Conservation (phyloP, 257 asterid genomes). For the Leptodermis oblonga region DNA sequence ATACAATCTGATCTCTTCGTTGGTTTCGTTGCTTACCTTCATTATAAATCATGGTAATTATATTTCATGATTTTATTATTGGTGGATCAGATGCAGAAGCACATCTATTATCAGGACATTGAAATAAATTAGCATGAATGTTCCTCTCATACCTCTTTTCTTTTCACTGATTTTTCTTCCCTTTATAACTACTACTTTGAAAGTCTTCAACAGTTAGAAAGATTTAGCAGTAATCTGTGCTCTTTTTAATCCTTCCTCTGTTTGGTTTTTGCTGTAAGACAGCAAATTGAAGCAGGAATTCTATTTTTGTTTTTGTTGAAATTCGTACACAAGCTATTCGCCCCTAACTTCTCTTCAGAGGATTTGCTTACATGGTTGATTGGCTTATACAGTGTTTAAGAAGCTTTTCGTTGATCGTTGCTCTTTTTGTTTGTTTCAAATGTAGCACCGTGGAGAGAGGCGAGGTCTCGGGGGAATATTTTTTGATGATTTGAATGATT, state of each 20-base stretch:
- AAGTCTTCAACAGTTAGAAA: no score
- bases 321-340: background rate
- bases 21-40: background rate
- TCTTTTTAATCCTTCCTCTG: background rate
- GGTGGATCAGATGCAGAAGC: background rate
- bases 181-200: background rate
- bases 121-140: background rate
- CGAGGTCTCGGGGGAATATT: constrained; percentile 99
- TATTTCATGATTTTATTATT: background rate
- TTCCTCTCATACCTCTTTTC: background rate
- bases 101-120: background rate
- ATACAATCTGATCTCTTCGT: background rate
- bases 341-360: background rate
- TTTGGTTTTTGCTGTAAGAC: background rate
- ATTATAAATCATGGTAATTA: background rate
- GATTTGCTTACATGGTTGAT: background rate
- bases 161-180: background rate
- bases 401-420: background rate
- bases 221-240: background rate
- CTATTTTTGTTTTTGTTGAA: background rate
- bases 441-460: constrained; percentile 97
- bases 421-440: background rate
- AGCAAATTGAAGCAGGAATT: background rate
- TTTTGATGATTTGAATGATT: constrained; percentile 83
- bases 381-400: background rate